Evolutionary conservation across 768 basidiomycete genomes (phyloP), one percentile per base, ranked within the genome.

Genomic region (Cystobasidium onofrii): DNA sequence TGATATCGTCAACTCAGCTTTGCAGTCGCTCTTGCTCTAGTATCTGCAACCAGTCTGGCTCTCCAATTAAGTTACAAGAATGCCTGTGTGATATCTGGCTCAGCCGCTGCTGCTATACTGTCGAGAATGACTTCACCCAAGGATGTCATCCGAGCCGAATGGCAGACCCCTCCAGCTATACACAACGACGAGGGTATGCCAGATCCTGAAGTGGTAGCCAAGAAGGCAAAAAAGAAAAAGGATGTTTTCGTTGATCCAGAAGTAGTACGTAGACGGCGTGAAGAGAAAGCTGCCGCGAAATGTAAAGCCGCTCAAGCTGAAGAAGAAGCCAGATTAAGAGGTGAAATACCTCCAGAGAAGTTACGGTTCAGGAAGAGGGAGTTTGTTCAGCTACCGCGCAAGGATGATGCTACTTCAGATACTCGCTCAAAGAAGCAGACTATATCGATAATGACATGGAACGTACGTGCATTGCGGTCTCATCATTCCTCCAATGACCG

Each of bases 361-460:
- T n/a, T 46, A 6, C 39, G 63, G 10, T 64, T 64, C 63, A 17
- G 13, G 63, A 39, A 64, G 63, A 64, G 63, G 23, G 25, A 29
- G 10, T 15, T 64, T 12, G 44, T 64, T 17, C 33, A 64, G 15
- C 9, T 64, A 64, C 63, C 63, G 12, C 18, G n/a, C 44, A 29
- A 12, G 4, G 33, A 34, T 7, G 4, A 4, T 39, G 6, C 36
- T 41, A 36, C 63, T 15, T 25, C 25, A 6, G 25, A 34, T 44
- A 34, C 6, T 50, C 43, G 31, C 2, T 2, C 65, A 12, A 3
- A 6, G 41, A 17, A 20, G 27, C 65, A 31, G 65, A 50, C 4
- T 7, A 44, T 67, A 34, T 41, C 39, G n/a, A 31, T 71, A 6
- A 71, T 71, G 69, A 71, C 69, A 6, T 71, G 69, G 69, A 71